phyloP scores from a whole-genome alignment of 192 early-diverging fungal species.

The Phycomyces nitens region DNA sequence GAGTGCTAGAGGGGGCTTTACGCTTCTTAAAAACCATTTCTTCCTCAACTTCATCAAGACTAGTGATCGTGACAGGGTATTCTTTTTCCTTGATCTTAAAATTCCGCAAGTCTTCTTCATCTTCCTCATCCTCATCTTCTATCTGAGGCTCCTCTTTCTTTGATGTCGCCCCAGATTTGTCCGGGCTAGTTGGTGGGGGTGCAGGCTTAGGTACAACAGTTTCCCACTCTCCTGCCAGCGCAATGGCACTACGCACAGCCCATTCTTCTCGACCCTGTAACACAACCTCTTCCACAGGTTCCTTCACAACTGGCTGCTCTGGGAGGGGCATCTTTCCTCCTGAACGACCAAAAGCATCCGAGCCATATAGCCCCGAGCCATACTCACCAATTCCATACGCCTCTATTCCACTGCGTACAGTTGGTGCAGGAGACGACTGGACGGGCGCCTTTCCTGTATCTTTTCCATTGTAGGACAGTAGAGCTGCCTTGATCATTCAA shows the following conservation, averaged over 20 bases:
- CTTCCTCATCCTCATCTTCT: slow-evolving; percentile 41
- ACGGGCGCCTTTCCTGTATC: slow-evolving; percentile 4
- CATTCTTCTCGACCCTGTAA: slow-evolving; percentile 12
- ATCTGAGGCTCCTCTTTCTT: slow-evolving; percentile 4
- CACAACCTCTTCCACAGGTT: not conserved
- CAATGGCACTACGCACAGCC: slow-evolving; percentile 4
- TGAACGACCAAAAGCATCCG: too few relatives aligned
- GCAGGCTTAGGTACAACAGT: slow-evolving; percentile 6
- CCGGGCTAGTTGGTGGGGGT: not conserved
- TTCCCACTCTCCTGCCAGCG: slow-evolving; percentile 16
- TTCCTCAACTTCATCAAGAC: slow-evolving; percentile 13
- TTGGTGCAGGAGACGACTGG: not conserved
- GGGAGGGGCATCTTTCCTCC: too few relatives aligned
- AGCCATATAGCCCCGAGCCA: not conserved
- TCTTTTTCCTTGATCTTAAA: slow-evolving; percentile 56
- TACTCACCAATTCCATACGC: not conserved
- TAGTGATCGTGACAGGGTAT: slow-evolving; percentile 23
- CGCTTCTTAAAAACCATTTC: slow-evolving; percentile 48
- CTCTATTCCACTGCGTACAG: not conserved
- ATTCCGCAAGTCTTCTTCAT: slow-evolving; percentile 42
- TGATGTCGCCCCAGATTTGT: not conserved
- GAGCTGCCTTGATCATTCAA: slow-evolving; percentile 18
- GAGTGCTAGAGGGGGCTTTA: slow-evolving; percentile 23
- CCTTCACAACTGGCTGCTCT: too few relatives aligned
- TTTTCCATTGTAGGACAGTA: slow-evolving; percentile 10